Evolutionary conservation across 192 early-diverging fungal species (phyloP), one percentile per base, ranked within the genome.

Genomic region (Rhizophagus clarus): DNA sequence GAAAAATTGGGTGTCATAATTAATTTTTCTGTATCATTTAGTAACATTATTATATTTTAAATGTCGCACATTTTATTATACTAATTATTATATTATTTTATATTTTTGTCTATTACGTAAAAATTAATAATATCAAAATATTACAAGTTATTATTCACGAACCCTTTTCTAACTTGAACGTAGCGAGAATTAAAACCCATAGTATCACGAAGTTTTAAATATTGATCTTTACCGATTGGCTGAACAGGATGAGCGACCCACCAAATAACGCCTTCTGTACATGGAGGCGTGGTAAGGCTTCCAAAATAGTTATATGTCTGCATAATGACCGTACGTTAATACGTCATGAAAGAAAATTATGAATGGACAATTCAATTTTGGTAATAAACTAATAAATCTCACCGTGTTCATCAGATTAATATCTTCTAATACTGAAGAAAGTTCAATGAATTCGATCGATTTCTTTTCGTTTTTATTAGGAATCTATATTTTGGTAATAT

Each of bases 281-380:
- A 92, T 7, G 91, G 91, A n/a, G 91, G 91, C 1, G 90, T 90
- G 12, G 91, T 92, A 66, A 92, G 79, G 45, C 83, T 85, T 24
- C 91, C 91, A 8, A 61, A 37, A 80, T 92, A 92, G 69, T 81
- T 83, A 81, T 82, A 84, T 0, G 68, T 5, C 77, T 78, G n/a
- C 51, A 20, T 20, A n/a, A 32, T 69, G 22, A 8, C 6, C 37
- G 8, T 40, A 40, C 5, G 37, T 6, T 32, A 7, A 7, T 40
- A 40, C 8, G n/a, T n/a, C n/a, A n/a, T 40, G 6, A 8, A 40
- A 61, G 8, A 74, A 28, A 26, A 77, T 40, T 6, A 40, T 40
- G 0, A 40, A 4, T 40, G 11, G 42, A 45, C 12, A 10, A 45
- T 45, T 45, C 11, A 45, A 12, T 0, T 12, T 45, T 12, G 1